phyloP scores from a whole-genome alignment of 805 yeast species.

The Lipomyces yamanashiensis region DNA sequence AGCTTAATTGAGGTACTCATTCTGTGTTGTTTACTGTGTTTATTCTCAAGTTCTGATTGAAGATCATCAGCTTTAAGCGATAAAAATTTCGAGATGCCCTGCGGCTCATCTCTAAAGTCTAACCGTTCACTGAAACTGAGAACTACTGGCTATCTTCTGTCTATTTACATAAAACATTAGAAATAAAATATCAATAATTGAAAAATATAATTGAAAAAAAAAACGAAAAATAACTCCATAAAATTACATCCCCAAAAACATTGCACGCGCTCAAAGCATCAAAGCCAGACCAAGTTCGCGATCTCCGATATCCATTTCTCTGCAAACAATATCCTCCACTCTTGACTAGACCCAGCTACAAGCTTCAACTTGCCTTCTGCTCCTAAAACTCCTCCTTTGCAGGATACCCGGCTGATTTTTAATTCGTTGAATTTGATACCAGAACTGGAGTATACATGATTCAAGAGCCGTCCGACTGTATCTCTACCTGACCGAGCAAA shows the following conservation, averaged over 20 bases:
- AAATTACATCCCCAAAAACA: neutral
- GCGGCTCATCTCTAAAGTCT: neutral
- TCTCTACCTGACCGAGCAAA: slow-evolving; percentile 5
- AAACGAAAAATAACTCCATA: neutral
- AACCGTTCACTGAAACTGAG: neutral
- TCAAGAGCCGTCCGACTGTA: slow-evolving; percentile 1
- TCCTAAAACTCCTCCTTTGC: slow-evolving; percentile 17
- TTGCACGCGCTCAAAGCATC: neutral
- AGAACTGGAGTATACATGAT: slow-evolving; percentile 11
- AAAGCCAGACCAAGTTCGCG: slow-evolving; percentile 7
- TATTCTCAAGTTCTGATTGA: neutral
- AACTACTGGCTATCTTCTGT: too few relatives aligned
- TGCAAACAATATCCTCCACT: slow-evolving; percentile 10
- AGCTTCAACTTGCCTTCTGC: slow-evolving; percentile 26
- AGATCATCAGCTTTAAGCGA: too few relatives aligned
- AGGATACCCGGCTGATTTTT: slow-evolving; percentile 6
- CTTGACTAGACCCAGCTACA: neutral
- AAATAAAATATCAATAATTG: neutral
- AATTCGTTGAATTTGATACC: slow-evolving; percentile 16
- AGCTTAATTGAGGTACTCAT: slow-evolving; percentile 17
- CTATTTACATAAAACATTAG: neutral
- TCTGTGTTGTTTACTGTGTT: neutral
- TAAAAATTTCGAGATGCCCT: neutral
- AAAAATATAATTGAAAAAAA: neutral
- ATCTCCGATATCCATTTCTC: slow-evolving; percentile 7